Percentiles rank a stretch among this genome's conserved stretches.
Evolutionary conservation across 73 alveolate species (phyloP).

Genomic region (Paramecium caudatum): DNA sequence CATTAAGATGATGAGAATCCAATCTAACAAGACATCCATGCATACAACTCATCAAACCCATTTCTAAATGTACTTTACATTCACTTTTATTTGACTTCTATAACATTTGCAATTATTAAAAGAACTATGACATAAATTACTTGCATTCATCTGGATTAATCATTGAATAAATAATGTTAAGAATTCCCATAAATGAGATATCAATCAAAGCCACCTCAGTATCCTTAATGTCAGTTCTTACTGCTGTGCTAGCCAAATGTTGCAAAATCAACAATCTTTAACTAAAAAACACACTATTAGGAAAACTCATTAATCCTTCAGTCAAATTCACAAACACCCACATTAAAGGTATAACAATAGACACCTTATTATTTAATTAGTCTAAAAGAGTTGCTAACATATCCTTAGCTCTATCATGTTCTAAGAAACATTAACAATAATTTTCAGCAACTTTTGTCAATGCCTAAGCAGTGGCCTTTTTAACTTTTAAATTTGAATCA

Average conservation of each 20-base stretch:
- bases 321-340: constrained; percentile 21
- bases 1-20: neutral
- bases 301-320: neutral
- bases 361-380: neutral
- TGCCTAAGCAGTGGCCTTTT: constrained; percentile 41
- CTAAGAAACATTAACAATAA: constrained; percentile 11
- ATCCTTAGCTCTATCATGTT: constrained; percentile 1
- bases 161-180: constrained; percentile 10
- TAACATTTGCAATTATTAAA: neutral
- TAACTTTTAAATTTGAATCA: constrained; percentile 6
- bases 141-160: neutral
- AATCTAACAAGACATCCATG: constrained; percentile 66
- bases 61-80: neutral
- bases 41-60: constrained; percentile 55
- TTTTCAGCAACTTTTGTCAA: constrained; percentile 19
- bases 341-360: neutral
- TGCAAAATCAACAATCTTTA: neutral
- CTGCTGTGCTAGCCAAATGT: constrained; percentile 30
- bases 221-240: constrained; percentile 36
- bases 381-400: constrained; percentile 18
- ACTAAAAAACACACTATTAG: neutral
- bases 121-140: neutral
- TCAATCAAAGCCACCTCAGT: constrained; percentile 36
- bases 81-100: neutral
- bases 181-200: constrained; percentile 56